phyloP scores from a whole-genome alignment of 805 yeast genomes.

The Lachancea nothofagi region DNA sequence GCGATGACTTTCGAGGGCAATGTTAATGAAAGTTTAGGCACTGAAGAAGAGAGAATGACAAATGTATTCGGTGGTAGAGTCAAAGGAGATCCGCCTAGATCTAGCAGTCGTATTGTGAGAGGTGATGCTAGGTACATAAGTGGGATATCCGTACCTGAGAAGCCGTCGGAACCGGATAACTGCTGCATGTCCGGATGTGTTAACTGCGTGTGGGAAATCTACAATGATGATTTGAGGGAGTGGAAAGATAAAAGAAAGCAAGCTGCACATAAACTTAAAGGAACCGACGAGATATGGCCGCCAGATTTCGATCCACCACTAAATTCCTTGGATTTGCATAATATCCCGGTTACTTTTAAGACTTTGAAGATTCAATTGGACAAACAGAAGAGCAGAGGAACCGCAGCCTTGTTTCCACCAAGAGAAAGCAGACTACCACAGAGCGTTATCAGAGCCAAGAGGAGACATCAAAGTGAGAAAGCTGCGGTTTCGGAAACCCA shows the following conservation, averaged over 20 bases:
- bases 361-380: slow-evolving; percentile 24
- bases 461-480: slow-evolving; percentile 12
- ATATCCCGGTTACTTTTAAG: slow-evolving; percentile 39
- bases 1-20: slow-evolving; percentile 36
- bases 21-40: slow-evolving; percentile 22
- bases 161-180: slow-evolving; percentile 86
- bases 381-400: slow-evolving; percentile 21
- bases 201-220: slow-evolving; percentile 95
- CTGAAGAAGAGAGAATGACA: slow-evolving; percentile 44
- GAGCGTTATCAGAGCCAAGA: slow-evolving; percentile 32
- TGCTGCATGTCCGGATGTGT: slow-evolving; percentile 98
- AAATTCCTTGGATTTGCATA: slow-evolving; percentile 35
- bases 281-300: slow-evolving; percentile 55
- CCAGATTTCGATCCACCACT: slow-evolving; percentile 55
- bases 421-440: slow-evolving; percentile 28
- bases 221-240: slow-evolving; percentile 77
- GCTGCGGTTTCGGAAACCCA: slow-evolving; percentile 16
- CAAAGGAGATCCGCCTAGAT: slow-evolving; percentile 44
- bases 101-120: slow-evolving; percentile 32
- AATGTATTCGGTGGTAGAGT: slow-evolving; percentile 53
- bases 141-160: slow-evolving; percentile 76
- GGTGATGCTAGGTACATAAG: slow-evolving; percentile 31
- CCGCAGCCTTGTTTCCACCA: slow-evolving; percentile 34
- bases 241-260: slow-evolving; percentile 60
- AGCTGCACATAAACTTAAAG: slow-evolving; percentile 51